Evolutionary conservation across 2,329 filamentous ascomycete genomes (phyloP).

Genomic region (Colletotrichum acutatum): DNA sequence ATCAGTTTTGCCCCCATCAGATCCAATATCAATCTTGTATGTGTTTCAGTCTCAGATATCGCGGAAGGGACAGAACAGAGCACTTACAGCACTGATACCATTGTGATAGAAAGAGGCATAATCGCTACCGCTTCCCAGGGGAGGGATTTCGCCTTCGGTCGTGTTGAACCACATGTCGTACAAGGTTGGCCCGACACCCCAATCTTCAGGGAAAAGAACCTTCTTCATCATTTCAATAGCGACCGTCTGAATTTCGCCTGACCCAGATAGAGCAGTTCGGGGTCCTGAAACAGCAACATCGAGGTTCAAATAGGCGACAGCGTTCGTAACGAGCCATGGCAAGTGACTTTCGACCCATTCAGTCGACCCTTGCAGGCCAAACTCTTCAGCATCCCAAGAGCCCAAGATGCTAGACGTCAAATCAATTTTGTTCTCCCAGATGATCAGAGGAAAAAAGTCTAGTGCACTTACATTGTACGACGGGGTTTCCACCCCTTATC

Average conservation of each 20-base stretch:
- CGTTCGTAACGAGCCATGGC: slow-evolving; percentile 19
- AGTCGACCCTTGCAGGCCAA: slow-evolving; percentile 26
- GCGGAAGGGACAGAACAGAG: fast-evolving
- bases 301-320: slow-evolving; percentile 57
- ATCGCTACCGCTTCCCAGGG: slow-evolving; percentile 18
- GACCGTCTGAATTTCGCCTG: slow-evolving; percentile 22
- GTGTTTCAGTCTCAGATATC: neutral
- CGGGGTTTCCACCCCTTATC: slow-evolving; percentile 62
- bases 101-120: slow-evolving; percentile 30
- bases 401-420: slow-evolving; percentile 45
- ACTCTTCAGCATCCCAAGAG: slow-evolving; percentile 51
- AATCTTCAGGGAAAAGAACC: slow-evolving; percentile 25
- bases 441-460: no score
- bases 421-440: no score
- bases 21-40: slow-evolving; percentile 19
- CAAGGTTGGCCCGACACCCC: slow-evolving; percentile 25
- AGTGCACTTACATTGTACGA: no score
- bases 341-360: slow-evolving; percentile 29
- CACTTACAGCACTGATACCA: slow-evolving; percentile 21
- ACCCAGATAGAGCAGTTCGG: slow-evolving; percentile 47
- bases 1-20: slow-evolving; percentile 25
- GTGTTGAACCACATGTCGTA: slow-evolving; percentile 34
- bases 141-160: slow-evolving; percentile 12
- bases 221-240: slow-evolving; percentile 32
- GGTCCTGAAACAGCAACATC: slow-evolving; percentile 59